Percentiles rank a stretch among this genome's conserved stretches.
These are phyloP conservation scores for Cercophora sp. DNA, from an alignment of 495 filamentous ascomycete species.

Conservation along the genomic window DNA sequence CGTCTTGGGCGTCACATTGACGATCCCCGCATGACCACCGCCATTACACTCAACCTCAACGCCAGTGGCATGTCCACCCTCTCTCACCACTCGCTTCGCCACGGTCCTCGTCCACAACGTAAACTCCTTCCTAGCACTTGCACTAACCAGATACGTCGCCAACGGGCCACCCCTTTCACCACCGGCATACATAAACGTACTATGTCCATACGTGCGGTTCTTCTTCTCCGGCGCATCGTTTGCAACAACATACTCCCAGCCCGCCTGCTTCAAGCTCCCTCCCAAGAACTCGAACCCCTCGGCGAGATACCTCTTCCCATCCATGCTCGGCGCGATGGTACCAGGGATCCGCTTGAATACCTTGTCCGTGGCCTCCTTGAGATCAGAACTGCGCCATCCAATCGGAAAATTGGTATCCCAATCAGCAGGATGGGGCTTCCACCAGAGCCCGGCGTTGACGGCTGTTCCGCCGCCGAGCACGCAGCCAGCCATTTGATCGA, in stretches of 20 bases:
- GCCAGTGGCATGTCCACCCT: slow-evolving; percentile 54
- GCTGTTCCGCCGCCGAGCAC: slow-evolving; percentile 70
- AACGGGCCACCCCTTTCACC: slow-evolving; percentile 66
- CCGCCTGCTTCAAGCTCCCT: slow-evolving; percentile 48
- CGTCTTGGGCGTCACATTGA: slow-evolving; percentile 50
- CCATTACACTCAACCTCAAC: slow-evolving; percentile 58
- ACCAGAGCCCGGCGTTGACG: slow-evolving; percentile 60
- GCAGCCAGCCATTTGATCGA: slow-evolving; percentile 67
- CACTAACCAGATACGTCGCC: slow-evolving; percentile 64
- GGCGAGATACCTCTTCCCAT: slow-evolving; percentile 62
- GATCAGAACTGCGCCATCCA: slow-evolving; percentile 64
- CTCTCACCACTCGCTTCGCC: slow-evolving; percentile 59
- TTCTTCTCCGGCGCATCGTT: slow-evolving; percentile 58
- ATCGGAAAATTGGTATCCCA: slow-evolving; percentile 68
- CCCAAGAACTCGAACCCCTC: slow-evolving; percentile 57
- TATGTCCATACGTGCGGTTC: slow-evolving; percentile 59
- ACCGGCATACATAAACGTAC: slow-evolving; percentile 61
- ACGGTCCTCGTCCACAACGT: slow-evolving; percentile 57
- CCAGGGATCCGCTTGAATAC: slow-evolving; percentile 66
- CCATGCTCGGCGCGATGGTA: slow-evolving; percentile 60
- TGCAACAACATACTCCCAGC: slow-evolving; percentile 58
- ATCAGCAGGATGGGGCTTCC: slow-evolving; percentile 49
- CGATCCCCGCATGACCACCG: slow-evolving; percentile 52
- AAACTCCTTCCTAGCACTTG: slow-evolving; percentile 56
- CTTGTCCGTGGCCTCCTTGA: slow-evolving; percentile 51